Evolutionary conservation across 805 yeast genomes (phyloP), one percentile per base, ranked within the genome.

Genomic region (Maudiozyma pseudohumilis): DNA sequence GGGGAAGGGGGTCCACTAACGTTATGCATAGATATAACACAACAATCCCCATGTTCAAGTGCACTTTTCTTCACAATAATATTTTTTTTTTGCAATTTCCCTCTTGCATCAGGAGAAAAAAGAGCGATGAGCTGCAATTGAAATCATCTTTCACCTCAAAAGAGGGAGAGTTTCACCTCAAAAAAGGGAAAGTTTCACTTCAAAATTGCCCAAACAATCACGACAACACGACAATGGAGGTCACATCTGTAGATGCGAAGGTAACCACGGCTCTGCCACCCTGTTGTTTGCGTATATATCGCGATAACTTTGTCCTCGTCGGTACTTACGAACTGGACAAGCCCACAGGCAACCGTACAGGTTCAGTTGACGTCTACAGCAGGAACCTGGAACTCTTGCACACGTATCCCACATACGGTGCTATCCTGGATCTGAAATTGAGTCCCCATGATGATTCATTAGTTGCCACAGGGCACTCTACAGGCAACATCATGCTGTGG

Each of bases 271-370:
- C 63, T 1, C 62, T 76, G 2, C 97, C 97, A 1, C 96, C 97
- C 1, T 92, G 97, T 55, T 79, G 84, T 31, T 57, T 89, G 4
- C 66, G 79, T 26, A 68, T 78, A 8, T 74, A 71, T 36, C 41
- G 50, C 0, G 73, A 75, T 30, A 48, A 68, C 0, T 52, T 71
- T 8, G 45, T 85, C 2, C 53, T 85, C 9, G 56, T 85, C 1
- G 97, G 96, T 0, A 87, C 96, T 0, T 89, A 92, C 55, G 74
- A 80, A 39, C 64, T 89, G 26, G 77, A 84, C 34, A 70, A 72
- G 47, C 65, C 68, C 8, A 63, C 69, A 12, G 78, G 80, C 1
- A 46, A 52, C 1, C 65, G 96, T 40, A 69, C 73, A 33, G 98
- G 98, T 0, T 52, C 75, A 0, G 46, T 76, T 2, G 80, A 74